Evolutionary conservation across 1,284 basidiomycete genomes (phyloP), one percentile per base, ranked within the genome.

Genomic region (Rhodotorula sp.): DNA sequence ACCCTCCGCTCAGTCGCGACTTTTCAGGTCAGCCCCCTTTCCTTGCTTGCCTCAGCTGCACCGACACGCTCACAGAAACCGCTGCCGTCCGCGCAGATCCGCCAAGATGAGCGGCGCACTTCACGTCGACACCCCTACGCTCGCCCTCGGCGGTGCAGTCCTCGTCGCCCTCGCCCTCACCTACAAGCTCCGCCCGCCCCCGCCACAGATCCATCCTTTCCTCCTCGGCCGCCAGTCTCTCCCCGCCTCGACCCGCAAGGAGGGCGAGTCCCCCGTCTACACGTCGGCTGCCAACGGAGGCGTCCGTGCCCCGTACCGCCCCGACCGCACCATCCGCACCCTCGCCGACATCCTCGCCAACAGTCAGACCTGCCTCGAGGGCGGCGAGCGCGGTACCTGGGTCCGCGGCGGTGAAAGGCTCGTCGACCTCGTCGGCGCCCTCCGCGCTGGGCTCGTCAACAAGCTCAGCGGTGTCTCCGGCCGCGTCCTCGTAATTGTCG

Each of bases 121-220:
- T 32, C n/a, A 68, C 22, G n/a, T 65, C 21, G 73, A 71, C 51
- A 64, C 44, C 2, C 72, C 75, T 19, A 74, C 66, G 22, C 32
- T 70, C 41, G 70, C 64, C 8, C 64, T 76, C 22, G 51, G 54
- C n/a, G 25, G 37, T n/a, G 39, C 66, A 22, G 32, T 70, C n/a
- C 66, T 66, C 3, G 36, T 57, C 32, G 63, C 62, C 48, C 56
- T 76, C 61, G 64, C 54, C 34, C 48, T 67, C 36, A 58, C 32
- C 36, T 55, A 62, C 61, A 46, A 58, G 25, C 54, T 69, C 25
- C 62, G 70, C 9, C 53, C 70, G 13, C 67, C 70, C 15, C 75
- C 75, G 46, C 69, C 73, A 34, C 72, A 68, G 17, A 39, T 68
- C 27, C 73, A 76, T 59, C 75, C 75, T n/a, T 72, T 76, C 75